phyloP scores from a whole-genome alignment of 2,329 filamentous ascomycete species.

The Ascochyta koolunga region DNA sequence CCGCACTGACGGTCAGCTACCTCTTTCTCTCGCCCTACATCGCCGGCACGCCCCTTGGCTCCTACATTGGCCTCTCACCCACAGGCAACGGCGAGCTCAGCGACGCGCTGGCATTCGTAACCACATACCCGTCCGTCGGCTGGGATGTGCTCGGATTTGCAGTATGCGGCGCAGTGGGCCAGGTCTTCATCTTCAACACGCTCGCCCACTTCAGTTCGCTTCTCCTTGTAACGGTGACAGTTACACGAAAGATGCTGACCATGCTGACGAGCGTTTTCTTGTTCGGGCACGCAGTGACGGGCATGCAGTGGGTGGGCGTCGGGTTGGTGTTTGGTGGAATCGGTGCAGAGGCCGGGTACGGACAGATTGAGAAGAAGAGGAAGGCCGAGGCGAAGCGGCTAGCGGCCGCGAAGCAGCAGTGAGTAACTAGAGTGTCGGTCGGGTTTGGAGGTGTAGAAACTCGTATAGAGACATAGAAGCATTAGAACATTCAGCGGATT shows the following conservation, averaged over 20 bases:
- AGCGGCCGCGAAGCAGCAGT: constrained; percentile 24
- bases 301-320: constrained; percentile 95
- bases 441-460: neutral
- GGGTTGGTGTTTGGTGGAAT: constrained; percentile 93
- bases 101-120: constrained; percentile 81
- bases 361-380: constrained; percentile 79
- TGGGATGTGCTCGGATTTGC: constrained; percentile 90
- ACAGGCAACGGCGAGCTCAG: constrained; percentile 71
- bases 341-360: constrained; percentile 84
- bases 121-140: constrained; percentile 78
- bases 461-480: neutral
- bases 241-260: constrained; percentile 98
- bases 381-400: constrained; percentile 70
- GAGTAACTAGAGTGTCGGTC: constrained; percentile 3
- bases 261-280: constrained; percentile 96
- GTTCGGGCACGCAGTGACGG: constrained; percentile 85
- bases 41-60: constrained; percentile 61
- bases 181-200: constrained; percentile 96
- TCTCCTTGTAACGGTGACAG: constrained; percentile 92
- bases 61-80: constrained; percentile 50
- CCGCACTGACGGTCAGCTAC: constrained; percentile 76
- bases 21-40: constrained; percentile 80
- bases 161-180: constrained; percentile 86
- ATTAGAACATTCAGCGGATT: neutral
- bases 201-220: constrained; percentile 90